A percentile compares a stretch with the other conserved stretches of the same genome.
Conservation (phyloP, 2,329 filamentous ascomycete genomes). For the Aspergillus clavatus region DNA sequence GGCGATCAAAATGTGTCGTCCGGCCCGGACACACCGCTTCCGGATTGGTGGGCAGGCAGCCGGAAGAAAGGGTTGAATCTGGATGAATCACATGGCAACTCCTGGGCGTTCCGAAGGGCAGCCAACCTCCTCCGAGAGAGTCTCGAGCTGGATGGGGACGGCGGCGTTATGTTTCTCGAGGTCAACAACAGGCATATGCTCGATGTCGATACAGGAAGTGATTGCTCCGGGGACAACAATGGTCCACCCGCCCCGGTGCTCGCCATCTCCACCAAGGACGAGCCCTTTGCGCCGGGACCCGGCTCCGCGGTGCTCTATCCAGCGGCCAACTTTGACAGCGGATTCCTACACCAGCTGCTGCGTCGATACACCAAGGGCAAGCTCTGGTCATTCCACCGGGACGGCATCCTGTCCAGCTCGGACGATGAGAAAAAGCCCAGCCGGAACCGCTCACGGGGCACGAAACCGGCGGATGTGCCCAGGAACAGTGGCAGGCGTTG, state of each 20-base stretch:
- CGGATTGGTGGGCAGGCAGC: conserved; percentile 30
- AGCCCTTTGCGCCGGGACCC: conserved; percentile 31
- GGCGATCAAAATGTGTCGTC: conserved; percentile 19
- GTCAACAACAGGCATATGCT: conserved; percentile 24
- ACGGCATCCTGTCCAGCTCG: conserved; percentile 41
- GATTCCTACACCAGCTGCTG: conserved; percentile 34
- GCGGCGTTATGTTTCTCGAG: conserved; percentile 43
- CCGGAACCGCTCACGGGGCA: conserved; percentile 5
- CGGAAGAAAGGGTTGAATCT: conserved; percentile 21
- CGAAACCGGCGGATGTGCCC: conserved; percentile 16
- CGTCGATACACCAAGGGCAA: conserved; percentile 46
- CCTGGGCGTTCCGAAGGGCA: conserved; percentile 45
- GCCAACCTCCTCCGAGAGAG: conserved; percentile 47
- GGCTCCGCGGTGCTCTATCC: conserved; percentile 24
- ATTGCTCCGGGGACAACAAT: conserved; percentile 25
- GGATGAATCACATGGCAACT: conserved; percentile 35
- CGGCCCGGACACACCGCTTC: conserved; percentile 24
- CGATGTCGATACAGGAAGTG: conserved; percentile 27
- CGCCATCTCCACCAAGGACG: conserved; percentile 33
- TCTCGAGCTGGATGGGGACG: conserved; percentile 42
- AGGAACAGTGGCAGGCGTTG: conserved; percentile 24
- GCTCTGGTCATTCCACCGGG: conserved; percentile 46
- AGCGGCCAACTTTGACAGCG: conserved; percentile 28
- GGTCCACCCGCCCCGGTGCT: conserved; percentile 29
- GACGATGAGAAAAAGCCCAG: conserved; percentile 37